Percentiles rank a stretch among this genome's conserved stretches.
phyloP scores from a whole-genome alignment of 495 filamentous ascomycete genomes.

The Xylaria intraflava region DNA sequence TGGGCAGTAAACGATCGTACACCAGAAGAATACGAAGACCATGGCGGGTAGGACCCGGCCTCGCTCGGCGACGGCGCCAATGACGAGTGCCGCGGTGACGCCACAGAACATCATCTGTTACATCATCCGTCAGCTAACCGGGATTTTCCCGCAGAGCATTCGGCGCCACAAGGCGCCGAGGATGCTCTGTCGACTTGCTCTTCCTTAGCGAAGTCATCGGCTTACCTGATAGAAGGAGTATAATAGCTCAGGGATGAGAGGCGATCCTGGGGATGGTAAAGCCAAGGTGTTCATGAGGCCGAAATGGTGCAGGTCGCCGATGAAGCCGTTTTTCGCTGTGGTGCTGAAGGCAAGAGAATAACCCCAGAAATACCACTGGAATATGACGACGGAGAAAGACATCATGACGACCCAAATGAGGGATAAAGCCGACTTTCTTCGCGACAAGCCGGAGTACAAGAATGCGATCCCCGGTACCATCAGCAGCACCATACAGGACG shows the following conservation, averaged over 20 bases:
- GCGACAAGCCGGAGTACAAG: conserved; percentile 94
- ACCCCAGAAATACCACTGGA: conserved; percentile 99
- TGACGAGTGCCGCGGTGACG: conserved; percentile 85
- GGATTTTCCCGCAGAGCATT: not conserved
- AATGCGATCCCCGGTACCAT: conserved; percentile 95
- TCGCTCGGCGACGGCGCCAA: conserved; percentile 88
- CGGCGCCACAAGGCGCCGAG: conserved; percentile 53
- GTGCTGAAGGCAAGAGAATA: conserved; percentile 89
- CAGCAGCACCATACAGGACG: conserved; percentile 90
- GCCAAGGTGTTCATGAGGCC: conserved; percentile 74
- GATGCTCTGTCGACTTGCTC: conserved; percentile 52
- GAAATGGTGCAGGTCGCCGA: conserved; percentile 81
- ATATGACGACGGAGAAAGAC: conserved; percentile 80
- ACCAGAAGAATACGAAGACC: conserved; percentile 95
- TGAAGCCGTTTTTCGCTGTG: conserved; percentile 68
- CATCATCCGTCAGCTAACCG: conserved; percentile 5
- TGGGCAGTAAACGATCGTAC: conserved; percentile 94
- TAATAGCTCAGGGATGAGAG: conserved; percentile 80
- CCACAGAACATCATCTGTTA: conserved; percentile 89
- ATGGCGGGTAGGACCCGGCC: conserved; percentile 91
- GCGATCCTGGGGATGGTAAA: conserved; percentile 70
- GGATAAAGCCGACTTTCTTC: conserved; percentile 90
- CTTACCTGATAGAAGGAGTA: conserved; percentile 82
- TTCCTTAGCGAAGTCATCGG: conserved; percentile 62
- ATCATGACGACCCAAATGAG: conserved; percentile 95